Percentiles rank a stretch among this genome's conserved stretches.
phyloP scores from a whole-genome alignment of 164 flowering plant species.

The Saururus chinensis region DNA sequence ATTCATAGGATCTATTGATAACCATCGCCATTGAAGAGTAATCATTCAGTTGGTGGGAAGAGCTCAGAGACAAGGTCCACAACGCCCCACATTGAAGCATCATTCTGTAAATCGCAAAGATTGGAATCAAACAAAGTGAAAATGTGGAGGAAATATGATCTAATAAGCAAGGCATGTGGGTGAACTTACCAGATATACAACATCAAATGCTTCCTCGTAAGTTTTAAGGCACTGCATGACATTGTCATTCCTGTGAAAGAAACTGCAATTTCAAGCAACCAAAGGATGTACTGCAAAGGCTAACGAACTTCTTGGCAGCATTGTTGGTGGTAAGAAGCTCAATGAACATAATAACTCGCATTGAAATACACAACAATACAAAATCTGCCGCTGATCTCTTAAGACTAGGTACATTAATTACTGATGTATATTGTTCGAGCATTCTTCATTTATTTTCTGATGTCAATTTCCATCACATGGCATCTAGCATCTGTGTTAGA shows the following conservation, averaged over 20 bases:
- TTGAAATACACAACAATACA: too few species aligned
- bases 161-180: background rate
- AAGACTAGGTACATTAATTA: background rate
- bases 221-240: slow-evolving; percentile 49
- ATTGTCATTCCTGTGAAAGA: slow-evolving; percentile 56
- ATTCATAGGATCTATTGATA: too few species aligned
- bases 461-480: too few species aligned
- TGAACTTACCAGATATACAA: slow-evolving; percentile 65
- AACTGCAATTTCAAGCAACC: background rate
- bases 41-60: slow-evolving; percentile 11
- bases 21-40: background rate
- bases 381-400: too few species aligned
- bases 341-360: too few species aligned
- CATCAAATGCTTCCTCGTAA: slow-evolving; percentile 63
- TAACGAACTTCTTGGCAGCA: background rate
- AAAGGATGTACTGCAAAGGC: background rate
- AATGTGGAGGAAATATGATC: background rate
- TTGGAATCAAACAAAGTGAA: background rate
- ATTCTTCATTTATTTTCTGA: too few species aligned
- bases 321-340: too few species aligned
- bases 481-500: too few species aligned
- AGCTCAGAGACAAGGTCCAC: slow-evolving; percentile 48
- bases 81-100: slow-evolving; percentile 74
- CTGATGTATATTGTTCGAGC: too few species aligned
- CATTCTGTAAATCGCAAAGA: slow-evolving; percentile 49